phyloP scores from a whole-genome alignment of 1,284 basidiomycete species.

The Fistulina hepatica region DNA sequence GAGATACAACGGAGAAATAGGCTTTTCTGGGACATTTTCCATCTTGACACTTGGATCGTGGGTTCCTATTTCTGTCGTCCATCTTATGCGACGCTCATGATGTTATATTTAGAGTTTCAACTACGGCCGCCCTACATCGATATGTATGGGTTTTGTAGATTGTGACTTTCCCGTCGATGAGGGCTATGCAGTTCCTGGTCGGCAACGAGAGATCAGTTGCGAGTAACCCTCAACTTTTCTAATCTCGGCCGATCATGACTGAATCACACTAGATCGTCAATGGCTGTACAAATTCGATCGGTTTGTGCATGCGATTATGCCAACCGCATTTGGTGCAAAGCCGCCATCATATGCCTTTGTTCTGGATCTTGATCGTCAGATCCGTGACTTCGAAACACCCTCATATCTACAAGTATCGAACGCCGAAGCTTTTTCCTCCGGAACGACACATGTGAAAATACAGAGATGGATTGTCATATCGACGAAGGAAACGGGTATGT shows the following conservation, averaged over 20 bases:
- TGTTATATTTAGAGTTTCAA: slow-evolving; percentile 41
- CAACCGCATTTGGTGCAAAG: slow-evolving; percentile 42
- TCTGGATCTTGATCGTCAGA: slow-evolving; percentile 36
- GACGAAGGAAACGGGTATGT: slow-evolving; percentile 48
- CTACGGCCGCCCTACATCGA: slow-evolving; percentile 47
- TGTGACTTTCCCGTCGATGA: slow-evolving; percentile 42
- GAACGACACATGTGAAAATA: slow-evolving; percentile 22
- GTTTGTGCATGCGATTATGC: slow-evolving; percentile 40
- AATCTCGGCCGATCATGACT: too few species aligned
- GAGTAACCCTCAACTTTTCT: too few species aligned
- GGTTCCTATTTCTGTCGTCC: slow-evolving; percentile 14
- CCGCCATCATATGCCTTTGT: slow-evolving; percentile 36
- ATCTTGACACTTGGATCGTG: slow-evolving; percentile 48
- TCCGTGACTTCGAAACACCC: slow-evolving; percentile 46
- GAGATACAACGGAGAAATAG: slow-evolving; percentile 37
- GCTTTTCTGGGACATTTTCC: slow-evolving; percentile 57
- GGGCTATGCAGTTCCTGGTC: slow-evolving; percentile 26
- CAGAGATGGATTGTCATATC: slow-evolving; percentile 39
- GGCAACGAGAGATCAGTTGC: slow-evolving; percentile 39
- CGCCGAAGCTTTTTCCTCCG: slow-evolving; percentile 14
- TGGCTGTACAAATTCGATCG: slow-evolving; percentile 46
- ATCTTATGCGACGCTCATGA: background rate
- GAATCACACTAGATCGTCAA: slow-evolving; percentile 45
- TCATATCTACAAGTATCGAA: slow-evolving; percentile 31
- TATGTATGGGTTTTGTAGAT: slow-evolving; percentile 44